These are phyloP conservation scores for Arthrobotrys conoides DNA, from an alignment of 2,329 filamentous ascomycete genomes.

Conservation along the genomic window DNA sequence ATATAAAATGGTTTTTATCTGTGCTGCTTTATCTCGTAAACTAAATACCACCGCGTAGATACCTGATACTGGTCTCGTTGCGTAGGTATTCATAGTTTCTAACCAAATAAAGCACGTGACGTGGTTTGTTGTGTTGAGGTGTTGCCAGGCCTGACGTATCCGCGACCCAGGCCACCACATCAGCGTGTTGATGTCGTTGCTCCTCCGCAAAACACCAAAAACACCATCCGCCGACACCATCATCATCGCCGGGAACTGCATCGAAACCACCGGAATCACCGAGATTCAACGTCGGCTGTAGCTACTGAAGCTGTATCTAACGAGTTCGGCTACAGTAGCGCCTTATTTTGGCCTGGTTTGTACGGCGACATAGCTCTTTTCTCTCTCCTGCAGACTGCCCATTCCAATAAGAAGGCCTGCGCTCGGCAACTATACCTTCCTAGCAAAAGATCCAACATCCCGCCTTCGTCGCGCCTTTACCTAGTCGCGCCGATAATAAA, in stretches of 20 bases:
- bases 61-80: no score
- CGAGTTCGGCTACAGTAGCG: neutral
- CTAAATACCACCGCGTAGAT: no score
- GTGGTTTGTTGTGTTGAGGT: conserved; percentile 28
- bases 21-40: no score
- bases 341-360: neutral
- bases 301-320: neutral
- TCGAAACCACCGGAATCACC: neutral
- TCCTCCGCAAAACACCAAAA: conserved; percentile 42
- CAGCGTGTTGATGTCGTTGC: conserved; percentile 41
- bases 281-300: neutral
- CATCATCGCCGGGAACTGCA: conserved; percentile 31
- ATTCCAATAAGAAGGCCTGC: conserved; percentile 14
- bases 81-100: no score
- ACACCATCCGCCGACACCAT: conserved; percentile 36
- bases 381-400: conserved; percentile 49
- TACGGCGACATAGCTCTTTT: neutral
- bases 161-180: conserved; percentile 40
- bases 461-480: conserved; percentile 45
- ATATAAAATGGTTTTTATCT: no score
- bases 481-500: conserved; percentile 25
- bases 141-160: conserved; percentile 54
- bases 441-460: conserved; percentile 32
- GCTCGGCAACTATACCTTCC: conserved; percentile 57
- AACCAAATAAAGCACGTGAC: neutral